Base-by-base conservation (phyloP, 2,329 filamentous ascomycete genomes). In the Penicillium crustosum region DNA sequence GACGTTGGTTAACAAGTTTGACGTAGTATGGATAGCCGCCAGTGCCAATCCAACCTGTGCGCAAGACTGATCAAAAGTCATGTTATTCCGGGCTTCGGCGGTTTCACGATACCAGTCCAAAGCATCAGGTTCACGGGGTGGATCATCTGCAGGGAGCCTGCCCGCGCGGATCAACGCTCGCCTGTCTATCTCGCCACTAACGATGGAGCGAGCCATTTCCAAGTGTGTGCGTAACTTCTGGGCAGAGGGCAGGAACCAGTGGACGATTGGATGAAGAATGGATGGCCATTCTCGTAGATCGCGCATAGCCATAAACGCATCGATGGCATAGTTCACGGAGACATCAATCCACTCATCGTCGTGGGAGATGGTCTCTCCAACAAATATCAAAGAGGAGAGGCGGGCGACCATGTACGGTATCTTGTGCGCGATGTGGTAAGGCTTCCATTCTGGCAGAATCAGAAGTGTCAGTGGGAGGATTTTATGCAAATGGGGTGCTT, bases 371-470 rank as follows among this genome's bases (percentile, higher is more conserved):
- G 55, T 58, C 19, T 67, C 54, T 2, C 67, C 68, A 8, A 69
- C 44, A 27, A 70, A 70, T n/a, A 65, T 56, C 23, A 62, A 33
- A 3, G 83, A 82, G 27, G 81, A 83, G 23, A 86, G 65, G 2
- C 82, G 79, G 7, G 83, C 79, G 12, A 86, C 74, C 4, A 80
- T 75, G 23, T 81, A 75, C 2, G 85, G 74, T 43, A 82, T 73
- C 56, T 84, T 80, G 0, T 79, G 78, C 38, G 83, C 81, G 63
- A 84, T 77, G 62, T 78, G 79, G 50, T 84, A 78, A 0, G 81
- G 67, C 1, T 79, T 83, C 83, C 83, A 86, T 59, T 85, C 82
- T 69, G 33, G 5, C 33, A 61, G 2, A 29, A 61, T 51, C 45
- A 36, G 60, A 23, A 63, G 15, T n/a, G 33, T 64, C 31, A 60